Conservation (phyloP, 345 rosid species). For the Dipteronia sinensis region DNA sequence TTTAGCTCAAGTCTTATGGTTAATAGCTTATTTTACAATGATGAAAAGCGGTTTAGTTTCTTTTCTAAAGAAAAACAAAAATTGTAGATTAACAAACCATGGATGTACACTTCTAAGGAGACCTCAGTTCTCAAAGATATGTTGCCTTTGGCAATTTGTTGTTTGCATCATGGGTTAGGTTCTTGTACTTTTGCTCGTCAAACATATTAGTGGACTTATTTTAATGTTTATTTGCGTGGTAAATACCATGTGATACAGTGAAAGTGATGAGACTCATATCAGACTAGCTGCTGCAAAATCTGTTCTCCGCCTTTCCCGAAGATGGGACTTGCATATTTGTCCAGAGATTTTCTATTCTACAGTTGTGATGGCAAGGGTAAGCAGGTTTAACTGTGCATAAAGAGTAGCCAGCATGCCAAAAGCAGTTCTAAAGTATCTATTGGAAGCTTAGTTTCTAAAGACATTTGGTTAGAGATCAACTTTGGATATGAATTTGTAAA, state of each 20-base stretch:
- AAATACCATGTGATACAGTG: conserved; percentile 48
- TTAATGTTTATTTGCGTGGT: conserved; percentile 10
- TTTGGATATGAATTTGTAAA: background rate
- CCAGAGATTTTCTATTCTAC: conserved; percentile 66
- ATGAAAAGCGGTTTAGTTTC: background rate
- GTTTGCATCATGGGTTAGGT: background rate
- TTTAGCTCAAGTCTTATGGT: background rate
- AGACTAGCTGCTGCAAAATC: conserved; percentile 91
- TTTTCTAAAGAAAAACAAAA: no score
- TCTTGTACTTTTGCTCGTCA: background rate
- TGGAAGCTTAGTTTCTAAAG: background rate
- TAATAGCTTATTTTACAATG: background rate
- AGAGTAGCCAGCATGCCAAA: conserved; percentile 1
- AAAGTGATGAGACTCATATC: conserved; percentile 41
- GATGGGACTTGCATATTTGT: conserved; percentile 88
- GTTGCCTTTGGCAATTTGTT: background rate
- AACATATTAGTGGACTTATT: background rate
- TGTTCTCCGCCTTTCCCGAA: conserved; percentile 78
- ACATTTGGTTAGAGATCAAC: background rate
- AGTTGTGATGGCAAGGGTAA: conserved; percentile 68
- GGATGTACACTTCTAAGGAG: background rate
- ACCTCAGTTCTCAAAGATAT: background rate
- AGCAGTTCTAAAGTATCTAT: background rate
- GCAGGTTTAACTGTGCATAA: conserved; percentile 23
- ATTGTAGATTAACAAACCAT: background rate